Evolutionary conservation across 352 stramenopile species (phyloP).

Genomic region (Phytophthora agathidicida): DNA sequence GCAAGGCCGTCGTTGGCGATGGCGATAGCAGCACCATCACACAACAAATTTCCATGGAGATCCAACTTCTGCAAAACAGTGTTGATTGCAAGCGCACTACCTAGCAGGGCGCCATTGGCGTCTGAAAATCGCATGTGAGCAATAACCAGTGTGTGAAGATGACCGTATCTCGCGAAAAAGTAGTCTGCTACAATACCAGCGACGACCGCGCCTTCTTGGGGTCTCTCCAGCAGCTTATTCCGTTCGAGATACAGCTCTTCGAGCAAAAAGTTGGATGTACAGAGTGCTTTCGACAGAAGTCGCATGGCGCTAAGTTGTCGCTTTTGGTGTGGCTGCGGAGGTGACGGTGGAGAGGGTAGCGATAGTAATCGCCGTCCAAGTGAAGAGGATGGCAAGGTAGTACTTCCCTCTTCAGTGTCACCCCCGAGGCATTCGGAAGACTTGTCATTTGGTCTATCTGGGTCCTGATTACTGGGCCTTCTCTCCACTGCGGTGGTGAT

Average conservation of each 20-base stretch:
- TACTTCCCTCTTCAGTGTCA: neutral
- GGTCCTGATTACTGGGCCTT: slow-evolving; percentile 3
- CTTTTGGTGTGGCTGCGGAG: slow-evolving; percentile 17
- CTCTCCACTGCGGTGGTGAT: slow-evolving; percentile 26
- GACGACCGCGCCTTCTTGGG: slow-evolving; percentile 38
- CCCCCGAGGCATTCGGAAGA: neutral
- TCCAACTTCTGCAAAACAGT: slow-evolving; percentile 58
- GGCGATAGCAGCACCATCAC: slow-evolving; percentile 40
- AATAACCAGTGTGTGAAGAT: slow-evolving; percentile 50
- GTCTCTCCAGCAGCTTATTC: slow-evolving; percentile 40
- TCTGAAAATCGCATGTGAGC: slow-evolving; percentile 55
- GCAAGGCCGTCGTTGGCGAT: slow-evolving; percentile 53
- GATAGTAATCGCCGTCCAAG: neutral
- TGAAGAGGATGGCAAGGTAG: neutral
- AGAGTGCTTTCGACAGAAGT: slow-evolving; percentile 40
- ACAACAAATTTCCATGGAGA: slow-evolving; percentile 61
- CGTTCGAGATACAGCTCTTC: slow-evolving; percentile 68
- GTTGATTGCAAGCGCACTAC: slow-evolving; percentile 61
- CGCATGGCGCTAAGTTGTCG: slow-evolving; percentile 34
- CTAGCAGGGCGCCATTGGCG: slow-evolving; percentile 38
- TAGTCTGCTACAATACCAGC: slow-evolving; percentile 65
- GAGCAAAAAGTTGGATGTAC: slow-evolving; percentile 65
- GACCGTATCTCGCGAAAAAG: slow-evolving; percentile 78
- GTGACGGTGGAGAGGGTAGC: slow-evolving; percentile 10
- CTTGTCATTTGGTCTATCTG: neutral